Conservation (phyloP, 257 asterid genomes). For the Paraleonurus japonicus region DNA sequence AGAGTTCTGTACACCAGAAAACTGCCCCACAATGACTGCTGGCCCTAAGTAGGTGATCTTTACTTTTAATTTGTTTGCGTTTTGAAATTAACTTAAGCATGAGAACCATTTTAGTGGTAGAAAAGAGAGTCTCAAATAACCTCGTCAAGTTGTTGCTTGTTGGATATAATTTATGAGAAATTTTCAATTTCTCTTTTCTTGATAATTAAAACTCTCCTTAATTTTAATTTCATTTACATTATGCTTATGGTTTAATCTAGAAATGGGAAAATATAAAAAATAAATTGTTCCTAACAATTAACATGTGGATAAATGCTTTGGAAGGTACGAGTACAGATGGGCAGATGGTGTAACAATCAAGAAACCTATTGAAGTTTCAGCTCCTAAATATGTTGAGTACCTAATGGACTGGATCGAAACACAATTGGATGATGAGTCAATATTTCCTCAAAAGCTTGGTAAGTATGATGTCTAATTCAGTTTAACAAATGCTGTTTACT, state of each 20-base stretch:
- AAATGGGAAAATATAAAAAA: not conserved
- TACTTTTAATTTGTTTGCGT: not conserved
- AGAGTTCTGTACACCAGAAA: slow-evolving; percentile 86
- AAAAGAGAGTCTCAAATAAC: not conserved
- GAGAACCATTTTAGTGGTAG: not conserved
- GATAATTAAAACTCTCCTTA: not conserved
- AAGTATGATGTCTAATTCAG: slow-evolving; percentile 17
- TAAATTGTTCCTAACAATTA: slow-evolving; percentile 15
- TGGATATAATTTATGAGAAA: slow-evolving; percentile 3
- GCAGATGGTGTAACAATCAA: slow-evolving; percentile 90
- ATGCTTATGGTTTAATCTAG: not conserved
- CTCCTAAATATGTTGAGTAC: slow-evolving; percentile 54
- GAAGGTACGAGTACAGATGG: slow-evolving; percentile 94
- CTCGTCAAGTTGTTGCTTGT: not conserved
- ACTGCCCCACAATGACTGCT: slow-evolving; percentile 96
- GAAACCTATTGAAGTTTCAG: slow-evolving; percentile 93
- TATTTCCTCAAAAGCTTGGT: slow-evolving; percentile 63
- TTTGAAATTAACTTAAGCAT: not conserved
- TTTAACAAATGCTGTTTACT: not conserved
- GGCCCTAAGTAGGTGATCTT: slow-evolving; percentile 72
- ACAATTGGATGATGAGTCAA: slow-evolving; percentile 53
- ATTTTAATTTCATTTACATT: not conserved
- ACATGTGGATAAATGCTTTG: slow-evolving; percentile 6
- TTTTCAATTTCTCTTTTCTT: slow-evolving; percentile 11
- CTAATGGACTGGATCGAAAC: slow-evolving; percentile 58